Base-by-base conservation (phyloP, 2,329 filamentous ascomycete species). In the Cytospora mali region DNA sequence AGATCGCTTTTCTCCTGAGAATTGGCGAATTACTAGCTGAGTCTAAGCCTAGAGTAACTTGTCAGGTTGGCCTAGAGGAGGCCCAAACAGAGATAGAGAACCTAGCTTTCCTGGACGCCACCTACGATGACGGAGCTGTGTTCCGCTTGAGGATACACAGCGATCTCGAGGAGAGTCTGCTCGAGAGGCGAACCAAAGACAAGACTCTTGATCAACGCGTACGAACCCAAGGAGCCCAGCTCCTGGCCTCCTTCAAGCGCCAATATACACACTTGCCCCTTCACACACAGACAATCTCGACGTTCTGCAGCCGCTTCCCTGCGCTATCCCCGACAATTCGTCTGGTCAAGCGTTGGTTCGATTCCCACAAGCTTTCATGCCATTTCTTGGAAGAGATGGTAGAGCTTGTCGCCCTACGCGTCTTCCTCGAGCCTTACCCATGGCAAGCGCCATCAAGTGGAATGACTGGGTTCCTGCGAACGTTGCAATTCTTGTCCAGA, bases 111-210 rank as follows among this genome's bases (percentile, higher is more conserved):
- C 80, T 99, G 10, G 94, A 98, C 70, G 82, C 98, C 29, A 79
- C 88, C 5, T 92, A 94, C 72, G 81, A 88, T 4, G 84, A 81
- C 3, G 89, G 90, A 0, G 84, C 89, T 25, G 81, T 86, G 0
- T 98, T 98, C 76, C 90, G 94, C 6, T 77, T 98, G 31, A 88
- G 94, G 52, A 92, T 98, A 64, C 89, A 96, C 71, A 91, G 93
- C 73, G 95, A 98, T 65, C 84, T 93, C 53, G 95, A 98, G 72
- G 87, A 92, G 68, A 86, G 84, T 0, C 81, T 98, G 0, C 83
- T 98, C 5, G 89, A 95, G 68, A 87, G 89, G n/a, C 86, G 88
- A 64, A 80, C 92, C 53, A 91, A 90, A 71, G 89, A 93, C 72
- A 92, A 90, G 71, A 83, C 83, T 0, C 75, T 88, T 2, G 87